Conservation (phyloP, 73 alveolate genomes). For the Paramecium sonneborni region DNA sequence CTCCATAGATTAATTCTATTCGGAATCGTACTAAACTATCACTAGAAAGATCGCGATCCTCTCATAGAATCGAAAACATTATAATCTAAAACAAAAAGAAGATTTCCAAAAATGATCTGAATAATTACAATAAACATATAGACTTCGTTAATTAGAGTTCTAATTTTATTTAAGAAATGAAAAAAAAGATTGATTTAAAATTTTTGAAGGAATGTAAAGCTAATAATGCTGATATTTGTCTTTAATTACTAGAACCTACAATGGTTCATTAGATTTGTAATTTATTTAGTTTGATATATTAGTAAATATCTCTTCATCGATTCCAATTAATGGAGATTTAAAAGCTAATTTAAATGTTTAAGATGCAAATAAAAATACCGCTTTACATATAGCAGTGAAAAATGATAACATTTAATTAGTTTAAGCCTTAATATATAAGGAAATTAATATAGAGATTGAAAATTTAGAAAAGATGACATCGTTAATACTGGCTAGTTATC, state of each 20-base stretch:
- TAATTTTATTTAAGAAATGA: neutral
- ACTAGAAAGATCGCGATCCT: neutral
- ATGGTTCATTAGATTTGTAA: neutral
- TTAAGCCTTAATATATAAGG: neutral
- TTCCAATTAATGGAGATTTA: neutral
- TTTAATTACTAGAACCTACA: conserved; percentile 19
- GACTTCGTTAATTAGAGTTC: neutral
- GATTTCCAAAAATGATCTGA: neutral
- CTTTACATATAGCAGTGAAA: conserved; percentile 13
- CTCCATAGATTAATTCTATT: neutral
- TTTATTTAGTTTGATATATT: neutral
- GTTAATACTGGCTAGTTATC: neutral
- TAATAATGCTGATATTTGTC: neutral
- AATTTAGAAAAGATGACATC: conserved; percentile 32
- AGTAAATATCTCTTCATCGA: neutral
- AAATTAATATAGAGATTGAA: neutral
- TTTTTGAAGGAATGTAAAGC: neutral
- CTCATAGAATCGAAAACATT: neutral
- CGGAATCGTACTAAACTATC: neutral
- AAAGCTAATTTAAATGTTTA: neutral
- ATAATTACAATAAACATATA: neutral
- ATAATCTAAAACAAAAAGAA: neutral
- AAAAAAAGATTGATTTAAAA: neutral
- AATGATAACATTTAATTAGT: neutral
- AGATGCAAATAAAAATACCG: neutral